Base-by-base conservation (phyloP, 495 filamentous ascomycete species). In the Lasiosphaeriaceae sp. region DNA sequence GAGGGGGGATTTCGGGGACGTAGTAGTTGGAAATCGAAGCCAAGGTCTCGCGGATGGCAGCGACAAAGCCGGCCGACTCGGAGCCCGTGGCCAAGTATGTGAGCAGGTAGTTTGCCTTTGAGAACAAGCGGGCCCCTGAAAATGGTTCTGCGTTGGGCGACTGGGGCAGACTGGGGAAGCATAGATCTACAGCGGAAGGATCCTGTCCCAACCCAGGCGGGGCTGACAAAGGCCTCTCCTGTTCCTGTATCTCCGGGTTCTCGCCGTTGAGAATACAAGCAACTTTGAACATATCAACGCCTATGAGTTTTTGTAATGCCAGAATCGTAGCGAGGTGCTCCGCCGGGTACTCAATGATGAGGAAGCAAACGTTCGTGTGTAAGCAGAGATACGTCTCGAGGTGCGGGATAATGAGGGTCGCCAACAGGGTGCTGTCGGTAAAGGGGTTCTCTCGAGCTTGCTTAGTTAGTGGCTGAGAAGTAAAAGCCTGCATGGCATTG, bases 401-500 rank as follows among this genome's bases (percentile, higher is more conserved):
- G 50, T 78, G 76, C 0, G 76, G 74, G 21, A 80, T 68, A 24
- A 80, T 69, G 0, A 80, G 60, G 0, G 68, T 74, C 6, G 77
- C 77, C 5, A 80, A 64, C 20, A 76, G 63, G 5, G 69, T 44
- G 19, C 71, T 69, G 47, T 78, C 71, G 14, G 68, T 66, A 52
- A 80, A 78, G 11, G 75, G 76, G 58, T 77, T 79, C 51, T 71
- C 71, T 21, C 72, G 71, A 1, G 67, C 70, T 49, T 79, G 77
- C 52, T 68, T 69, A 11, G 73, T 54, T 17, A 78, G 53, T 1
- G 74, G 75, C 50, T 74, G 73, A 12, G 69, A 61, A 17, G 76
- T 78, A 58, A 75, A 77, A 2, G 67, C 65, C 56, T 79, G 76
- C 75, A 80, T 80, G 24, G 72, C 71, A 47, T 63, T 76, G n/a